Evolutionary conservation across 1,139 yeast genomes (phyloP).

Genomic region (Blastobotrys serpentis): DNA sequence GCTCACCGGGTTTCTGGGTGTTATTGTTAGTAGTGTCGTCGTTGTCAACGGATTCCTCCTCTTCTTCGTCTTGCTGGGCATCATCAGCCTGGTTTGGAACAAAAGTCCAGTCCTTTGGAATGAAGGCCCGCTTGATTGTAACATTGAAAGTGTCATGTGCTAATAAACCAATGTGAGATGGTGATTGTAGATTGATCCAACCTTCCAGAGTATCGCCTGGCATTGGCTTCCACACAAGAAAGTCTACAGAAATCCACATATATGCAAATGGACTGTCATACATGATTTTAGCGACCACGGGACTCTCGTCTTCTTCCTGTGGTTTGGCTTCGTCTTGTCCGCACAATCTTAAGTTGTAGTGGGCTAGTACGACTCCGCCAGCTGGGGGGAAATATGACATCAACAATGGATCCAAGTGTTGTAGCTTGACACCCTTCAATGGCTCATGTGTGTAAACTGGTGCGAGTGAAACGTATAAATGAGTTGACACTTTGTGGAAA

Average conservation of each 20-base stretch:
- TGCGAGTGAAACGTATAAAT: slow-evolving; percentile 80
- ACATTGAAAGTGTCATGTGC: slow-evolving; percentile 95
- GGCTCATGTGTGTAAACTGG: slow-evolving; percentile 73
- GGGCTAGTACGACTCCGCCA: slow-evolving; percentile 81
- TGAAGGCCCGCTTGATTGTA: slow-evolving; percentile 76
- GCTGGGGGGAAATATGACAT: slow-evolving; percentile 77
- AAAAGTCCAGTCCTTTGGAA: slow-evolving; percentile 82
- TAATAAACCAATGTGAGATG: slow-evolving; percentile 88
- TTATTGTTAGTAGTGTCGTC: slow-evolving; percentile 24
- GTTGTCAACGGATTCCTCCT: slow-evolving; percentile 20
- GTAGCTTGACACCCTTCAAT: slow-evolving; percentile 72
- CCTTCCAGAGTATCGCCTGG: slow-evolving; percentile 86
- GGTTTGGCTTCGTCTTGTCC: slow-evolving; percentile 35
- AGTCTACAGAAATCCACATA: slow-evolving; percentile 81
- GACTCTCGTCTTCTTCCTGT: slow-evolving; percentile 29
- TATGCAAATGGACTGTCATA: slow-evolving; percentile 87
- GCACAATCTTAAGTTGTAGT: slow-evolving; percentile 56
- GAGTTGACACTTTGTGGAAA: slow-evolving; percentile 61
- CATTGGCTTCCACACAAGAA: slow-evolving; percentile 85
- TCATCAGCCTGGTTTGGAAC: slow-evolving; percentile 75
- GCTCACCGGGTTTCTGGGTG: slow-evolving; percentile 24
- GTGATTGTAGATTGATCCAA: slow-evolving; percentile 85
- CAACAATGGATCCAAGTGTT: slow-evolving; percentile 84
- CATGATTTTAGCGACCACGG: slow-evolving; percentile 61
- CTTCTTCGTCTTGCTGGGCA: slow-evolving; percentile 27